Evolutionary conservation across 441 rosid species (phyloP), one percentile per base, ranked within the genome.

Genomic region (Arabidopsis hybrid): DNA sequence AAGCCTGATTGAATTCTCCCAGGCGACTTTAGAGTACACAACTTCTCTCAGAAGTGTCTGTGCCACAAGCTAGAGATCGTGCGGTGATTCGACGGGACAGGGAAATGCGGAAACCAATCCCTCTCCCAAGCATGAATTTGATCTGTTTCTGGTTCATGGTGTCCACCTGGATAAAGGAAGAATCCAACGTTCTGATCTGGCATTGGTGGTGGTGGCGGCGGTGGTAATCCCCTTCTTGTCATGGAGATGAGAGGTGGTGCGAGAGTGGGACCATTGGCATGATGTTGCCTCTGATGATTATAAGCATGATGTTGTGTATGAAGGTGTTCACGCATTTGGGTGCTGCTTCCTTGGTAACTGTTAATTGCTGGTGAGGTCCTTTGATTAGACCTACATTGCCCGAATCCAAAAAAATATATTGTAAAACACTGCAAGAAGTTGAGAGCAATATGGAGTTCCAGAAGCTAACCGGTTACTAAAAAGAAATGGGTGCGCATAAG

Each of bases 391-490:
- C 91, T 85, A 57, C 72, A 60, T 18, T 66, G 50, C 77, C 50
- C 77, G 53, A 72, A 38, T 67, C 62, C 69, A 46, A 21, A 12
- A 18, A 16, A 26, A 26, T 1, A 53, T 38, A 9, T 26, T 21
- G 16, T n/a, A 4, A 64, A 64, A 29, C 61, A 12, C n/a, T 49
- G 62, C 66, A 21, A 62, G 21, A 57, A 70, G 49, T 39, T 39
- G 42, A 55, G 53, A 63, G 66, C 56, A 70, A 16, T 32, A 64
- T 51, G 55, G 42, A 50, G 50, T 38, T 69, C 17, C 47, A 59
- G 80, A 68, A 71, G 71, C 86, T 82, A 83, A 89, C 97, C 93
- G 77, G 77, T 82, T 78, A 78, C 85, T 84, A 74, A 83, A 75
- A 60, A 81, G 67, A 71, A 80, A 64, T 53, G 90, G 88, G 59